These are phyloP conservation scores for Mucor velutinosus DNA, from an alignment of 371 early-diverging fungal species.

Conservation along the genomic window DNA sequence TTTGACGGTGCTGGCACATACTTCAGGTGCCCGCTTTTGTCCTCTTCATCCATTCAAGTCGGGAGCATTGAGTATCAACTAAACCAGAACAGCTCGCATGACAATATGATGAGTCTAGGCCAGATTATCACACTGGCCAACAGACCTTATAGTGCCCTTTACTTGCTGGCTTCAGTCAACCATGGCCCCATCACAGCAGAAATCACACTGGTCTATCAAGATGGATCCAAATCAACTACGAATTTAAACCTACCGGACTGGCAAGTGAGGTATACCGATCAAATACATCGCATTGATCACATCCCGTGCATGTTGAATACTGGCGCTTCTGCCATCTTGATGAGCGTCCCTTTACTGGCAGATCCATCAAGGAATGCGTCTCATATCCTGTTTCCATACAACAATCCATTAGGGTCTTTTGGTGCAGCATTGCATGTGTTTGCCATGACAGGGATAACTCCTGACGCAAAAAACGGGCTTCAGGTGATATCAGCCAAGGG, in stretches of 20 bases:
- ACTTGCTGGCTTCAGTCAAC: slow-evolving; percentile 24
- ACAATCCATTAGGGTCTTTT: background rate
- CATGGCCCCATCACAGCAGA: slow-evolving; percentile 25
- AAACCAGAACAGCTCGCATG: background rate
- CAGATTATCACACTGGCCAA: slow-evolving; percentile 23
- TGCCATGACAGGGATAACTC: slow-evolving; percentile 9
- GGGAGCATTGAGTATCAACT: slow-evolving; percentile 18
- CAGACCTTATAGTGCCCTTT: slow-evolving; percentile 19
- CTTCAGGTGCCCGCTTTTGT: slow-evolving; percentile 10
- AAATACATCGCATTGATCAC: slow-evolving; percentile 11
- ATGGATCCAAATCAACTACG: slow-evolving; percentile 21
- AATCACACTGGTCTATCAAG: slow-evolving; percentile 26
- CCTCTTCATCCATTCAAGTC: background rate
- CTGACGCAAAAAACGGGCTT: background rate
- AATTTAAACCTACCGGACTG: slow-evolving; percentile 35
- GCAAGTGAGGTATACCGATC: slow-evolving; percentile 21
- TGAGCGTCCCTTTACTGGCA: slow-evolving; percentile 22
- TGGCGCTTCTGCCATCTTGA: slow-evolving; percentile 10
- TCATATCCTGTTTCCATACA: slow-evolving; percentile 20
- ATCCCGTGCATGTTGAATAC: slow-evolving; percentile 10
- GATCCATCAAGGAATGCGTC: slow-evolving; percentile 24
- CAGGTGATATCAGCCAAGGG: slow-evolving; percentile 10
- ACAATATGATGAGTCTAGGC: slow-evolving; percentile 31
- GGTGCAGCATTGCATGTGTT: slow-evolving; percentile 12
- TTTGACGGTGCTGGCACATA: slow-evolving; percentile 26